Base-by-base conservation (phyloP, 306 rosid species). In the Quercus agrifolia region DNA sequence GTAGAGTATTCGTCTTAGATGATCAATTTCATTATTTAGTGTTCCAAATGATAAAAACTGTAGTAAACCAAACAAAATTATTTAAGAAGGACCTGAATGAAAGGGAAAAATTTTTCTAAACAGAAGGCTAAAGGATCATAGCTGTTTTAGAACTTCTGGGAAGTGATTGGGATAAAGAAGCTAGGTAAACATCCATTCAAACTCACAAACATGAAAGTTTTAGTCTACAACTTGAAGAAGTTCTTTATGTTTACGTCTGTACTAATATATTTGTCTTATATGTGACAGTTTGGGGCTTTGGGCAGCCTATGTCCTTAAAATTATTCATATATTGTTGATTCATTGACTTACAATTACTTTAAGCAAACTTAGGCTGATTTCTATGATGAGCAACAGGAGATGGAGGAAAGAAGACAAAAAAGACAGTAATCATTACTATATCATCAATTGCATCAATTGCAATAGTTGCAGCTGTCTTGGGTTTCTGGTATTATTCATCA, bases 381-480 rank as follows among this genome's bases (percentile, higher is more conserved):
- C n/a, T 30, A 64, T 64, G 70, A 64, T 64, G 10, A 61, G 41
- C 20, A 30, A 49, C 33, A 31, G 64, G 66, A 20, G 54, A 76
- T 0, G 56, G 31, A 46, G 66, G 38, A 68, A 12, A 23, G 25
- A 31, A 64, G 17, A 46, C 55, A 20, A 59, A 51, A 58, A 20
- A 19, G 30, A 81, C 70, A 28, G 31, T 33, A 49, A 27, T 49
- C 61, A 57, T 70, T 67, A 57, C 58, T 14, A 0, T 75, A 81
- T 75, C 56, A 30, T 46, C 73, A 46, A 12, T 46, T 46, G 54
- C 54, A 46, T 46, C 54, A 21, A 28, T 75, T 46, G 77, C 73
- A 15, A 66, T 59, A 58, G 62, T 81, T 44, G 71, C 63, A 46
- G 31, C 69, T 56, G 46, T 59, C 28, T 61, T 74, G 10, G 59